A percentile compares a stretch with the other conserved stretches of the same genome.
Evolutionary conservation across 768 basidiomycete genomes (phyloP).

Genomic region (Leccinum barrowsii): DNA sequence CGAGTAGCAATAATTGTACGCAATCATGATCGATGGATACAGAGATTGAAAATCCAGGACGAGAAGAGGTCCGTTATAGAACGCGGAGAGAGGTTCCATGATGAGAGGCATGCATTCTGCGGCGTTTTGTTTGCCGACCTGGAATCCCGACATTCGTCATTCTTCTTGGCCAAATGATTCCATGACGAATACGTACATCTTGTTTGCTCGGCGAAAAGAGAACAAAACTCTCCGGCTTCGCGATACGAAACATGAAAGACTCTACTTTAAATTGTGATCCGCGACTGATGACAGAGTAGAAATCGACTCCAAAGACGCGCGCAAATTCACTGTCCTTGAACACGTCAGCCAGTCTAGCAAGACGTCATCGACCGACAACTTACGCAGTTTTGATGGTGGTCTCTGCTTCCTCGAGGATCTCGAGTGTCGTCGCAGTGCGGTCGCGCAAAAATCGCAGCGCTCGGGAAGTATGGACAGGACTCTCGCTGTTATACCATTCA

Average conservation of each 20-base stretch:
- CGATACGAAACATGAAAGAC: conserved; percentile 96
- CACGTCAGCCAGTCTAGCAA: background rate
- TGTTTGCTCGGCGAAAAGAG: conserved; percentile 84
- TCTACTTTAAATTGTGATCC: conserved; percentile 99
- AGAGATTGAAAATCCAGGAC: conserved; percentile 96
- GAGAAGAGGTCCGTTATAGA: conserved; percentile 88
- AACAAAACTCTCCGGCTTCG: conserved; percentile 92
- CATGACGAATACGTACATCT: conserved; percentile 51
- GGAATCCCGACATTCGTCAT: background rate
- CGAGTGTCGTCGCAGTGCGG: conserved; percentile 66
- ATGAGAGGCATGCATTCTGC: conserved; percentile 95
- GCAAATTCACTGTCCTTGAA: conserved; percentile 80
- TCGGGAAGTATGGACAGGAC: conserved; percentile 50
- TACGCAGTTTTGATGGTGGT: conserved; percentile 89
- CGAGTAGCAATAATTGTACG: conserved; percentile 96
- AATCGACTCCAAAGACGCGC: conserved; percentile 95
- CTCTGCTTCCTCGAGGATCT: conserved; percentile 79
- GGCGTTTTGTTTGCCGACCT: conserved; percentile 96
- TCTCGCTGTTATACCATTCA: conserved; percentile 60
- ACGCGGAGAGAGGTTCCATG: conserved; percentile 91
- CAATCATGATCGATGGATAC: conserved; percentile 98
- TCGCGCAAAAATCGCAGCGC: conserved; percentile 62
- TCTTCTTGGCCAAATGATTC: background rate
- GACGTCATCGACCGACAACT: background rate
- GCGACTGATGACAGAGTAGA: conserved; percentile 89